These are phyloP conservation scores for Quaeritorhiza haematococci DNA, from an alignment of 371 early-diverging fungal genomes.

Conservation along the genomic window DNA sequence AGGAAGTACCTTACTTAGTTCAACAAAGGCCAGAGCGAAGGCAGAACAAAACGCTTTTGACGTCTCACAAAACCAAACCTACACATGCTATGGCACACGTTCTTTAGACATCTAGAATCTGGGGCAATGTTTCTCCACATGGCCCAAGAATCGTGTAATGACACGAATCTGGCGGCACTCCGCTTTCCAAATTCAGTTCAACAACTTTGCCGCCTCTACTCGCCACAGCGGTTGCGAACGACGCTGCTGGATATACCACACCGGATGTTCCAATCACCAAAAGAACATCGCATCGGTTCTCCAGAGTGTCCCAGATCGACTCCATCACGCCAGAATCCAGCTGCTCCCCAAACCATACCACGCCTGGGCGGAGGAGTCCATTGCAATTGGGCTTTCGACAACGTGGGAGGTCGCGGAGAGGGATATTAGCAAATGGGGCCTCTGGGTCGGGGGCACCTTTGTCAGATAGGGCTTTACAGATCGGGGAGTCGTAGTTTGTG, in stretches of 20 bases:
- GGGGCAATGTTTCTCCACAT: too few species aligned
- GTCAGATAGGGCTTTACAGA: background rate
- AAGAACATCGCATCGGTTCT: constrained; percentile 14
- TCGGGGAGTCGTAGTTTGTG: background rate
- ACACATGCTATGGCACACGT: too few species aligned
- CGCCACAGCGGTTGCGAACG: constrained; percentile 3
- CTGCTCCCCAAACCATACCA: constrained; percentile 20
- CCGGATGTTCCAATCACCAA: constrained; percentile 21
- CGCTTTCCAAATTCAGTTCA: constrained; percentile 18
- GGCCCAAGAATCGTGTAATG: too few species aligned
- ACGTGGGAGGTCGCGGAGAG: background rate
- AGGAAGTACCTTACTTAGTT: too few species aligned
- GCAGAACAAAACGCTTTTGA: too few species aligned
- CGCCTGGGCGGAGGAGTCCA: constrained; percentile 17
- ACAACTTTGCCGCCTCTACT: constrained; percentile 13
- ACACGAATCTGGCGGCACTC: too few species aligned
- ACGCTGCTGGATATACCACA: constrained; percentile 19
- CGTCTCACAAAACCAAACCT: too few species aligned
- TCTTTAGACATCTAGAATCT: too few species aligned
- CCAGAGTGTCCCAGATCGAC: constrained; percentile 4
- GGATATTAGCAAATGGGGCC: background rate
- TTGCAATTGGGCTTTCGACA: constrained; percentile 1
- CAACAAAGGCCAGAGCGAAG: too few species aligned
- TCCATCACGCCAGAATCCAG: constrained; percentile 1
- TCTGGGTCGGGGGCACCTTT: background rate